Percentiles rank a stretch among this genome's conserved stretches.
Evolutionary conservation across 306 rosid species (phyloP).

Genomic region (Sophora flavescens): DNA sequence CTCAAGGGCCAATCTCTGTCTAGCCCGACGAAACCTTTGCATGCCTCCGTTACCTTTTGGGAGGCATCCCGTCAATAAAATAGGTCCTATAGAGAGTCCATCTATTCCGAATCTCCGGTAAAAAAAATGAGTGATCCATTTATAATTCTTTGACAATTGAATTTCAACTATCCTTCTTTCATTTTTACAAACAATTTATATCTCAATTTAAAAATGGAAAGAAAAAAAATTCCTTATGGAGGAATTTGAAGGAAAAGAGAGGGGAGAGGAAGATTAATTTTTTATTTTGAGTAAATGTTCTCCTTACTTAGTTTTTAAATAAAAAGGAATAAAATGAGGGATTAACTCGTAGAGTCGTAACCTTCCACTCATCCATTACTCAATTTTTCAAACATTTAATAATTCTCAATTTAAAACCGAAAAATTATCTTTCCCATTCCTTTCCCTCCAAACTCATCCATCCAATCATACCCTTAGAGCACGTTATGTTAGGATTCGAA

Average conservation of each 20-base stretch:
- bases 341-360: not conserved
- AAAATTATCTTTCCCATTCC: too few relatives aligned
- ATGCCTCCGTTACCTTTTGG: not conserved
- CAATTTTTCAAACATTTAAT: not conserved
- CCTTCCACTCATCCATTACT: not conserved
- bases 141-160: too few relatives aligned
- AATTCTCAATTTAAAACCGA: too few relatives aligned
- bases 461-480: not conserved
- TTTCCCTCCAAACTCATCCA: too few relatives aligned
- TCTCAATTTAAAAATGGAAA: not conserved
- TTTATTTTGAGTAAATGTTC: not conserved
- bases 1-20: not conserved
- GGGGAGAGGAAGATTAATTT: not conserved
- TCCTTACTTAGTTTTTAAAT: not conserved
- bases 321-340: not conserved
- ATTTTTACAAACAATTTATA: not conserved
- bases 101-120: too few relatives aligned
- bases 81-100: too few relatives aligned
- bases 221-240: too few relatives aligned
- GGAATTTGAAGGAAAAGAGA: not conserved
- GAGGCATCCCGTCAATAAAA: not conserved
- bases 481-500: not conserved
- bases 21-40: not conserved
- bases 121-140: too few relatives aligned
- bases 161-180: not conserved